Evolutionary conservation across 352 stramenopile species (phyloP), one percentile per base, ranked within the genome.

Genomic region (Pythium phragmiticola): DNA sequence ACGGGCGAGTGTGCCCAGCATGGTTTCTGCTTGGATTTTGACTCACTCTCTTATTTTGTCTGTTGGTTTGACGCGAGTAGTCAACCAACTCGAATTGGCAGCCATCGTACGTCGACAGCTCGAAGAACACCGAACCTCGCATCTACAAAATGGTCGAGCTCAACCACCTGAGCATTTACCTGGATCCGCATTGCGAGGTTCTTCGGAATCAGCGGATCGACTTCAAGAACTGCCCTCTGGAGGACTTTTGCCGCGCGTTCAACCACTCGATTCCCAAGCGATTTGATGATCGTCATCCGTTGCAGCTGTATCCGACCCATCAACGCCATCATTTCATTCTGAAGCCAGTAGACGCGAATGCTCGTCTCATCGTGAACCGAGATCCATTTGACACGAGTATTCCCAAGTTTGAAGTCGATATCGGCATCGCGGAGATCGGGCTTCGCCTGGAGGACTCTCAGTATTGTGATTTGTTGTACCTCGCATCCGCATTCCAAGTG

Each of bases 101-200:
- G 59, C 83, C 84, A 2, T 89, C 84, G 7, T 96, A 92, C 26
- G 77, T 96, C 13, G 85, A 95, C 47, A 82, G 74, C 7, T 75
- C 76, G 2, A 90, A 90, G 51, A 92, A 68, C 65, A 89, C 80
- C 41, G 88, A 94, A 51, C 83, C 86, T n/a, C 80, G 87, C 1
- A 95, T 96, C 59, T 96, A 92, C 62, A 96, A 96, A 66, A 90
- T 87, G 57, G 78, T 96, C 14, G 84, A 95, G 67, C 70, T 96
- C 33, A 95, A 96, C 63, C 88, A 96, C 47, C 64, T 96, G 39
- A 94, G 86, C 28, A 73, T 95, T 42, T 96, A 96, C 54, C 70
- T 92, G 45, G 89, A 96, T 52, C 87, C 86, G 16, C 76, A 95
- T 41, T 89, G 82, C 56, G 77, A 92, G 9, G 53, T 94, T 33